phyloP scores from a whole-genome alignment of 345 rosid genomes.

The Mangifera indica region DNA sequence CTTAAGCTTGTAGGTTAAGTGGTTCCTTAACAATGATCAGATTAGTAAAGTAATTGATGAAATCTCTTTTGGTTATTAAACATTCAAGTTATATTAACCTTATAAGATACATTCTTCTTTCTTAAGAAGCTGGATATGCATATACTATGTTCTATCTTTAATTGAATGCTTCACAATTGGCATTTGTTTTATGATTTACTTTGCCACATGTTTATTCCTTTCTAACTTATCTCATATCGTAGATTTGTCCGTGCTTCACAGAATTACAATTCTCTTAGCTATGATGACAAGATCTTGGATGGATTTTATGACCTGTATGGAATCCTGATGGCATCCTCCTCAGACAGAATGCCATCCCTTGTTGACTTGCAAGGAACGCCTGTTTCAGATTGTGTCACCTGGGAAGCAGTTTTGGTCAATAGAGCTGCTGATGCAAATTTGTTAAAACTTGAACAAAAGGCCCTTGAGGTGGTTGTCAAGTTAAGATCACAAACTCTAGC shows the following conservation, averaged over 20 bases:
- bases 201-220: slow-evolving; percentile 33
- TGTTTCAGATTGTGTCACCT: slow-evolving; percentile 50
- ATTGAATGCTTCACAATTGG: not conserved
- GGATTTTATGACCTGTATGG: slow-evolving; percentile 92
- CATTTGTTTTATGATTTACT: slow-evolving; percentile 19
- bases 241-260: slow-evolving; percentile 67
- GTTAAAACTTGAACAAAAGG: slow-evolving; percentile 74
- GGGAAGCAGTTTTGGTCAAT: slow-evolving; percentile 93
- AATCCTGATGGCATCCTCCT: slow-evolving; percentile 45
- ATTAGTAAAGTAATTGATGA: not conserved
- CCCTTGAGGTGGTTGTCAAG: slow-evolving; percentile 58
- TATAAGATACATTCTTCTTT: not conserved
- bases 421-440: slow-evolving; percentile 71
- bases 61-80: not conserved
- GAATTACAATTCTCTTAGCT: slow-evolving; percentile 91
- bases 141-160: not conserved
- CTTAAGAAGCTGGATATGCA: not conserved
- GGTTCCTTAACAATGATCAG: not conserved
- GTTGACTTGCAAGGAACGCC: slow-evolving; percentile 83
- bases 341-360: slow-evolving; percentile 79
- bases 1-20: no score
- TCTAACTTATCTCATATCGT: slow-evolving; percentile 58
- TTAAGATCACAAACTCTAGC: slow-evolving; percentile 53
- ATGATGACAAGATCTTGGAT: slow-evolving; percentile 94
- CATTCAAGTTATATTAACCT: no score